Base-by-base conservation (phyloP, 345 rosid species). In the Brassica incana region DNA sequence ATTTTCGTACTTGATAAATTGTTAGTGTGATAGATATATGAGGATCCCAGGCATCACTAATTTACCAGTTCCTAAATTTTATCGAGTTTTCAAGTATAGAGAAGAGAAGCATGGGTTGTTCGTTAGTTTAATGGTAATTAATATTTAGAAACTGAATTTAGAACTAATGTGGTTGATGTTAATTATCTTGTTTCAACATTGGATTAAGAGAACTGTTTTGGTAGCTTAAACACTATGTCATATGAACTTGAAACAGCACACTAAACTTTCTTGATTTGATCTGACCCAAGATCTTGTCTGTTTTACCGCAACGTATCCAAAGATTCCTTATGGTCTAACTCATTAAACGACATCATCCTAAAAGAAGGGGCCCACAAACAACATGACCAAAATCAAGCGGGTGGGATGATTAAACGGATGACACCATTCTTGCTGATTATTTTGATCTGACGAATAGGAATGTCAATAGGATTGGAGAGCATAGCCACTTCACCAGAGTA, bases 401-500 rank as follows among this genome's bases (percentile, higher is more conserved):
- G 64, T 8, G 64, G 64, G 29, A 58, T 58, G 63, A 58, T 18
- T 9, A 58, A 20, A 20, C 64, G 32, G 12, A 59, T 59, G 14
- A 59, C n/a, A 59, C 64, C 64, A 9, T 9, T 59, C 32, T 59
- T 59, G 64, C 2, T 0, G 64, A 59, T 59, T 10, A 10, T 59
- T 59, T 59, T 23, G 30, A 59, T 59, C 64, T 25, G 64, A 59
- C 64, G 64, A 11, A 25, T 59, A 23, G 64, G 64, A 59, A 59
- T 8, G 12, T 20, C 14, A 10, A 59, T 3, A 23, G 30, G 63
- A 8, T 12, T 8, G 14, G 14, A 20, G 30, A 59, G 63, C 63
- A 59, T 20, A 59, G 63, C 63, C 63, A 59, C 63, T 9, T 59
- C 63, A 59, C 63, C 63, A 20, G 63, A 59, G 63, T 59, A 50